Evolutionary conservation across 1,284 basidiomycete genomes (phyloP).

Genomic region (Schizopora paradoxa): DNA sequence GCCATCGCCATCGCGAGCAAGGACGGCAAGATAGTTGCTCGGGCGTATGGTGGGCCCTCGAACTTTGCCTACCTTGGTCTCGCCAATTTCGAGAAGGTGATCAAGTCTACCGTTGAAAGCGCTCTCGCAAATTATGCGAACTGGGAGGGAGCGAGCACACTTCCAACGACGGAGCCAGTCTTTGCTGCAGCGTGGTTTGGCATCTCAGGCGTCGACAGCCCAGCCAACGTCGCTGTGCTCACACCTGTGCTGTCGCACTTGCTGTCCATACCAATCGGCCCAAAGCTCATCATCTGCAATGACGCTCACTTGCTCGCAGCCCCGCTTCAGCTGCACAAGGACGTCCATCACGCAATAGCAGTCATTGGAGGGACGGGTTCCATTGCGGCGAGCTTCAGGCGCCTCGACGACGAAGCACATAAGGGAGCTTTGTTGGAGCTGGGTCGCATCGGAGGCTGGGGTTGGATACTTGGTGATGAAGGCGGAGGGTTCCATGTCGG

Average conservation of each 20-base stretch:
- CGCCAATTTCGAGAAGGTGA: conserved; percentile 41
- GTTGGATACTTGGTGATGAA: conserved; percentile 79
- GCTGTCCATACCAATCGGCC: conserved; percentile 48
- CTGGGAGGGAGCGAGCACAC: conserved; percentile 18
- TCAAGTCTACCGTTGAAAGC: conserved; percentile 43
- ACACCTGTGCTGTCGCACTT: conserved; percentile 47
- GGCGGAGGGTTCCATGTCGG: conserved; percentile 75
- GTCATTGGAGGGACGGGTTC: conserved; percentile 72
- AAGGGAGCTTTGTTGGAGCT: conserved; percentile 45
- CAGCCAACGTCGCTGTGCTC: conserved; percentile 49
- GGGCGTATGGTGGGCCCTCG: conserved; percentile 59
- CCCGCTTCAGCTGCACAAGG: conserved; percentile 44
- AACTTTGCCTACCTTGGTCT: conserved; percentile 61
- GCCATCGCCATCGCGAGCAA: conserved; percentile 57
- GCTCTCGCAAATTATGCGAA: conserved; percentile 44
- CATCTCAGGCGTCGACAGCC: conserved; percentile 70
- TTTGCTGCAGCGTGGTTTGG: conserved; percentile 74
- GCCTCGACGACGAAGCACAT: background rate
- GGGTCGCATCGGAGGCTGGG: conserved; percentile 73
- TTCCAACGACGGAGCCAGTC: conserved; percentile 34
- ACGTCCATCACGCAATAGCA: conserved; percentile 45
- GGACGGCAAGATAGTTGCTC: conserved; percentile 52
- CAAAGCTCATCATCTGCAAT: conserved; percentile 57
- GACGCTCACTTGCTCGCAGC: conserved; percentile 73
- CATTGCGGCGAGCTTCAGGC: conserved; percentile 56